phyloP scores from a whole-genome alignment of 345 rosid species.

The Arabidopsis suecica region DNA sequence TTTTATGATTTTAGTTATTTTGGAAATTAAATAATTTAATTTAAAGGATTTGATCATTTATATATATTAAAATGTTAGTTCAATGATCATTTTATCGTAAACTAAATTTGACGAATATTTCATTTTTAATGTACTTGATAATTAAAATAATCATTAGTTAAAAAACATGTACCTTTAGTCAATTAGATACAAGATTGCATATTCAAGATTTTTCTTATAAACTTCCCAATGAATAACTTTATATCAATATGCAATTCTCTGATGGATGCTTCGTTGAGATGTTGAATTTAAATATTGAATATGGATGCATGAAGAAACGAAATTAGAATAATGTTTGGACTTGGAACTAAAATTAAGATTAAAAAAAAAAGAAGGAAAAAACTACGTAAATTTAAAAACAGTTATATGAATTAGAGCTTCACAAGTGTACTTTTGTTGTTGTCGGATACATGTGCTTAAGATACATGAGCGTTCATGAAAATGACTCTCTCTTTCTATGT shows the following conservation, averaged over 20 bases:
- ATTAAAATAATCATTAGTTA: too few species aligned
- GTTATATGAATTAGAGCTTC: constrained; percentile 22
- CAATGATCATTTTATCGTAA: background rate
- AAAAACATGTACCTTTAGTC: background rate
- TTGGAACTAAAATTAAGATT: too few species aligned
- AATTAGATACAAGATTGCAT: background rate
- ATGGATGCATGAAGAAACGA: background rate
- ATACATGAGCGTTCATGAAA: constrained; percentile 32
- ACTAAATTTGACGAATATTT: background rate
- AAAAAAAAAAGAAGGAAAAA: too few species aligned
- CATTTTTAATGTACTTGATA: background rate
- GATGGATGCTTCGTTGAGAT: background rate
- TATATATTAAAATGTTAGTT: background rate
- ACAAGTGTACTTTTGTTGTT: constrained; percentile 38
- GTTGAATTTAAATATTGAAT: background rate
- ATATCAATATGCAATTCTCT: background rate
- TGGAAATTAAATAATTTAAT: background rate
- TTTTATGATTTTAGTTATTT: too few species aligned
- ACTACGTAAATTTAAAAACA: too few species aligned
- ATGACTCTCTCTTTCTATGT: constrained; percentile 29
- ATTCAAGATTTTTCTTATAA: background rate
- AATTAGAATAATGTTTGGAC: too few species aligned
- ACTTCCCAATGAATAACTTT: background rate
- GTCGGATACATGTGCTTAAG: constrained; percentile 44
- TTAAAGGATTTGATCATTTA: too few species aligned